Conservation (phyloP, 2,329 filamentous ascomycete species). For the Metarhizium album region DNA sequence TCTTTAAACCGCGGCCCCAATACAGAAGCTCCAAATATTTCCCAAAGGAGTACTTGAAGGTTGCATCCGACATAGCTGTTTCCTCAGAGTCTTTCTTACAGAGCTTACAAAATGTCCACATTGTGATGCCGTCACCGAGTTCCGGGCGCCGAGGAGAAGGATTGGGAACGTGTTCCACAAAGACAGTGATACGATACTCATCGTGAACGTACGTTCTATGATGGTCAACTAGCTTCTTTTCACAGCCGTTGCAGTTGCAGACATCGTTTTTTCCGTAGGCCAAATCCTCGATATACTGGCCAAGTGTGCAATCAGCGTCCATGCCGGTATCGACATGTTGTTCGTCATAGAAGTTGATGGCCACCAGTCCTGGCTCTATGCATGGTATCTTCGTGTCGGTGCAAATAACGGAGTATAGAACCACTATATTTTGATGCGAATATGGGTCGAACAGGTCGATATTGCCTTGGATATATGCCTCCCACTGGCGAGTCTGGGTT, state of each 20-base stretch:
- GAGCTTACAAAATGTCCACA: slow-evolving; percentile 95
- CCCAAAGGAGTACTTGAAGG: slow-evolving; percentile 96
- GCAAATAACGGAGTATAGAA: slow-evolving; percentile 88
- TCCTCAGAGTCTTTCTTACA: slow-evolving; percentile 86
- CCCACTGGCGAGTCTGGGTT: slow-evolving; percentile 92
- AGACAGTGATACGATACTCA: slow-evolving; percentile 83
- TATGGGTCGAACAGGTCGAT: slow-evolving; percentile 87
- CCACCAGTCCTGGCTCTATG: slow-evolving; percentile 79
- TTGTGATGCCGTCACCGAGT: slow-evolving; percentile 60
- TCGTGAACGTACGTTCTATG: slow-evolving; percentile 96
- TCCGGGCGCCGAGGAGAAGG: slow-evolving; percentile 27
- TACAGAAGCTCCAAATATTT: slow-evolving; percentile 98
- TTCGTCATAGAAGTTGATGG: slow-evolving; percentile 89
- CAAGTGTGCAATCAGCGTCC: slow-evolving; percentile 83
- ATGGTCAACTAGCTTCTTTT: slow-evolving; percentile 81
- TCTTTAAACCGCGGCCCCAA: slow-evolving; percentile 77
- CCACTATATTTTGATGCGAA: slow-evolving; percentile 91
- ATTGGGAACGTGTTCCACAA: slow-evolving; percentile 55
- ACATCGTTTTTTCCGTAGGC: slow-evolving; percentile 65
- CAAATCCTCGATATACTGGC: slow-evolving; percentile 89
- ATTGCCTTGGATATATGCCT: slow-evolving; percentile 84
- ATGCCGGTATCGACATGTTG: slow-evolving; percentile 62
- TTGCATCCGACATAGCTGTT: slow-evolving; percentile 83
- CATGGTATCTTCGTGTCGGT: slow-evolving; percentile 91
- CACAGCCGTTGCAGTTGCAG: slow-evolving; percentile 77